A percentile compares a stretch with the other conserved stretches of the same genome.
Evolutionary conservation across 257 asterid species (phyloP).

Genomic region (Phtheirospermum japonicum): DNA sequence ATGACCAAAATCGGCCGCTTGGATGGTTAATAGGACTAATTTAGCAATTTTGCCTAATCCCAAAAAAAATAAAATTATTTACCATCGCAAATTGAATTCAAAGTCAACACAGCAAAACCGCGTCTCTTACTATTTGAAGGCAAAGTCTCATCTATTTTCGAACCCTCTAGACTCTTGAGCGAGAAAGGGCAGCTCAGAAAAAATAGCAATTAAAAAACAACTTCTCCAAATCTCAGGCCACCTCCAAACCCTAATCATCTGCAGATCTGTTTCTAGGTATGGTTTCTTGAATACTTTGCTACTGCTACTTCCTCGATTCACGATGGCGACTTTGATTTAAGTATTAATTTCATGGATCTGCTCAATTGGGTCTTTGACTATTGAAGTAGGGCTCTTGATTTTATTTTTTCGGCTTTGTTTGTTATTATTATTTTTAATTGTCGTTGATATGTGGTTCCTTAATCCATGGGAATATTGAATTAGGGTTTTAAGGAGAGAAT

Average conservation of each 20-base stretch:
- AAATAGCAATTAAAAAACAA: constrained; percentile 9
- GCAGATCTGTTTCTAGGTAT: constrained; percentile 36
- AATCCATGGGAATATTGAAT: neutral
- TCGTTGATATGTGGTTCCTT: constrained; percentile 4
- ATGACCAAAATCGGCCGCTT: no score
- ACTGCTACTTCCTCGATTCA: neutral
- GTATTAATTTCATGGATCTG: neutral
- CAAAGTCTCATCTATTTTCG: no score
- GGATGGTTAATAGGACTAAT: no score
- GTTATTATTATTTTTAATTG: constrained; percentile 1
- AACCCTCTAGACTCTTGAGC: no score
- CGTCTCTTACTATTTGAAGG: no score
- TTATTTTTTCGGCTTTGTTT: neutral
- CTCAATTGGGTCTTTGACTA: neutral
- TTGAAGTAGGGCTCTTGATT: neutral
- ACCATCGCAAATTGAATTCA: no score
- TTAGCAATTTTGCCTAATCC: no score
- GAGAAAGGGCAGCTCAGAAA: constrained; percentile 21
- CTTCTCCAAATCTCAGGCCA: constrained; percentile 2
- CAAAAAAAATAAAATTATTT: no score
- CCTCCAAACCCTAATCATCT: neutral
- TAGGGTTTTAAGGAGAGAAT: constrained; percentile 18
- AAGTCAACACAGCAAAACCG: no score
- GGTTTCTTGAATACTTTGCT: constrained; percentile 2
- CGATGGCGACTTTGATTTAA: constrained; percentile 16